Base-by-base conservation (phyloP, 768 basidiomycete species). In the Russula sp. region DNA sequence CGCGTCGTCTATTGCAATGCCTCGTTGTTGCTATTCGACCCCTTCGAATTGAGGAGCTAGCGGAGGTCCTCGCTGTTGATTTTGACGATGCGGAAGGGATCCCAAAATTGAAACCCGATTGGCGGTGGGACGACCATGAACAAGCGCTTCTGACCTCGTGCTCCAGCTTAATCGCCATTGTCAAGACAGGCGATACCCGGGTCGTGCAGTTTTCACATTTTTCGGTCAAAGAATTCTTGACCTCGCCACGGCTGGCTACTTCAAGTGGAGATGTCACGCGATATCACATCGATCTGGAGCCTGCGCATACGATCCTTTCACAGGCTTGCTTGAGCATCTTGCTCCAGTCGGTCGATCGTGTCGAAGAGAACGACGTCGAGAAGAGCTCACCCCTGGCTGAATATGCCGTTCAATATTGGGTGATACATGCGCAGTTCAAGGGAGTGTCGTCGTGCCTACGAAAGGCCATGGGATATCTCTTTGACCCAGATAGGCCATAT, bases 1-100 rank as follows among this genome's bases (percentile, higher is more conserved):
- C 62, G 5, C 56, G 18, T 4, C 56, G 48, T n/a, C 36, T 63
- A 2, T 40, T 63, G 20, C 56, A 63, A 26, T 63, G 62, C 18
- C 61, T 61, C 42, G 32, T 36, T 10, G 51, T 48, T 1, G 42
- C 61, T 14, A 26, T 55, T 44, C 61, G 61, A 3, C 60, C 60
- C 18, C 60, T 61, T 24, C 3, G 20, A 7, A 30, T 61, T 1
- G 38, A 53, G 22, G 61, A 61, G 22, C 52, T 48, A 5, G 30
- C 61, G 8, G 61, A 61, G 26, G 34, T 61, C 32, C 61, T 62
- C 3, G 61, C 54, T 4, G 22, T 51, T 36, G 61, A 61, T 32
- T 46, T 61, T 24, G 32, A 40, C 14, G 40, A 28, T 9, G 11
- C 22, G 2, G 44, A 32, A 28, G 56, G 40, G 16, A 56, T 49